These are phyloP conservation scores for Hypsizygus ulmarius DNA, from an alignment of 1,284 basidiomycete species.

Conservation along the genomic window DNA sequence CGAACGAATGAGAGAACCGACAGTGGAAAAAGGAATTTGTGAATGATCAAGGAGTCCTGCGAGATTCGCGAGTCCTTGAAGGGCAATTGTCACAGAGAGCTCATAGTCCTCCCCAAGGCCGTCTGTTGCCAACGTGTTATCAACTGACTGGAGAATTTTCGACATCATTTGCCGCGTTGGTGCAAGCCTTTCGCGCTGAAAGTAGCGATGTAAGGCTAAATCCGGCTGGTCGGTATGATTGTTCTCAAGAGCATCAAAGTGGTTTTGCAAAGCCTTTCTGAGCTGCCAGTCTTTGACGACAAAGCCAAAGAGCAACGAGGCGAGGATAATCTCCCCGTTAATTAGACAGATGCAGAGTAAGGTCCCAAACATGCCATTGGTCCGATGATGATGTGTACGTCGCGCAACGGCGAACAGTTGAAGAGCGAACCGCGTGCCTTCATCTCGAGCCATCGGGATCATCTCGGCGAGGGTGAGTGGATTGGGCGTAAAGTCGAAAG, in stretches of 20 bases:
- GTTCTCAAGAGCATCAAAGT: slow-evolving; percentile 7
- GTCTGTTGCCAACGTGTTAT: slow-evolving; percentile 18
- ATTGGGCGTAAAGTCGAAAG: slow-evolving; percentile 21
- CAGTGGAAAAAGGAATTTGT: slow-evolving; percentile 41
- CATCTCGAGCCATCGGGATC: slow-evolving; percentile 27
- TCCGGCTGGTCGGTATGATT: slow-evolving; percentile 6
- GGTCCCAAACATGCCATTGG: slow-evolving; percentile 56
- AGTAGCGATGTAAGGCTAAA: slow-evolving; percentile 1
- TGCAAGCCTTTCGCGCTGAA: slow-evolving; percentile 9
- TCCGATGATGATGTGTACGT: slow-evolving; percentile 51
- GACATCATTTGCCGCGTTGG: slow-evolving; percentile 16
- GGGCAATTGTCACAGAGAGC: slow-evolving; percentile 27
- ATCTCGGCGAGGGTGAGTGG: slow-evolving; percentile 27
- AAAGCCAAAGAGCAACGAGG: slow-evolving; percentile 63
- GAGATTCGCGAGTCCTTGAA: slow-evolving; percentile 63
- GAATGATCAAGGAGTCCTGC: slow-evolving; percentile 49
- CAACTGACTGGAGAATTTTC: slow-evolving; percentile 20
- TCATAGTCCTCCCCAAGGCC: slow-evolving; percentile 13
- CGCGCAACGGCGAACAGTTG: slow-evolving; percentile 52
- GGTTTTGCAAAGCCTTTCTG: slow-evolving; percentile 19
- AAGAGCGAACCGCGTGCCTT: slow-evolving; percentile 47
- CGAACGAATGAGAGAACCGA: slow-evolving; percentile 45
- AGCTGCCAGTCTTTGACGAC: slow-evolving; percentile 63
- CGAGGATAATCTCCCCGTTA: slow-evolving; percentile 74
- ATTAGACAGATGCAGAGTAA: slow-evolving; percentile 63